Base-by-base conservation (phyloP, 768 basidiomycete species). In the Strobilomyces confusus region DNA sequence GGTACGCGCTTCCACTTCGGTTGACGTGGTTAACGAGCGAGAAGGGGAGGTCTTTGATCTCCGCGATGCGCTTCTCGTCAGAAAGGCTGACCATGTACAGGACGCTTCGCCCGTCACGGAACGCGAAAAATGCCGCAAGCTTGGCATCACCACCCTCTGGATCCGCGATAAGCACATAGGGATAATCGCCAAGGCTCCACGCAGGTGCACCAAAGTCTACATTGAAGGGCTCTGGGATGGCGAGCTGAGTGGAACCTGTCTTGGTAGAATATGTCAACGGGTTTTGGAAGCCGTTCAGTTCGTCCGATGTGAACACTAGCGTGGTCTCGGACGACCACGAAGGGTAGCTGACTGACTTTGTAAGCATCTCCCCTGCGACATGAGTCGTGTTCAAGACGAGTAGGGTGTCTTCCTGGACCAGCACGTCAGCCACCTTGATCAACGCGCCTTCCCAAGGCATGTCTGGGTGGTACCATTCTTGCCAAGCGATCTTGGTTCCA, bases 391-490 rank as follows among this genome's bases (percentile, higher is more conserved):
- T 75, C 29, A 82, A 44, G 22, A 65, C 52, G 42, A 80, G 25
- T 17, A 60, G 37, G n/a, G 58, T 67, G 23, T 68, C 66, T 17
- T 48, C 44, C 36, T 67, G 57, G 11, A 64, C 26, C 5, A 66
- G 38, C 32, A 84, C 71, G n/a, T 79, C 70, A 0, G 79, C 86
- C 32, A 83, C 60, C 63, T 76, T 72, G 53, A 89, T 72, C 58
- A 79, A 69, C 1, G 77, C 72, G 4, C 82, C 84, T 59, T 86
- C 80, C 86, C 86, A 91, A 14, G 87, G 81, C 83, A 85, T 83
- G 55, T 83, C 77, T 0, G 84, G 84, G 47, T 85, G 85, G 56
- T 67, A 76, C 88, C 87, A 88, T 55, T 84, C 75, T 38, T 81
- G 72, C 82, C 83, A 91, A 1, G 76, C 77, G 17, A 89, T 59